Conservation (phyloP, 2,329 filamentous ascomycete species). For the Stagonosporopsis rhizophila region DNA sequence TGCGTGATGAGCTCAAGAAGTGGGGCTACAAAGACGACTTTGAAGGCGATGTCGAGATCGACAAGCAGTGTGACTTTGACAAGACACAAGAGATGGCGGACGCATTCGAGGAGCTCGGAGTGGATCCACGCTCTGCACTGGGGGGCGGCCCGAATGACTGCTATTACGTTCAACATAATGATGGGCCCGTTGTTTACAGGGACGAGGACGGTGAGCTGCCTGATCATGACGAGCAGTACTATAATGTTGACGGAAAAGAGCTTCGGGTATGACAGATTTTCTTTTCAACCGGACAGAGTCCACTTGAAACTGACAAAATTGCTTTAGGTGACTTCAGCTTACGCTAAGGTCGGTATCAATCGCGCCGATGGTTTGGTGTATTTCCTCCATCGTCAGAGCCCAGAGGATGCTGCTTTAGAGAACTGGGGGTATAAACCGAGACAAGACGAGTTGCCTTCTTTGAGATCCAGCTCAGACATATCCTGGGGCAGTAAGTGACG, state of each 20-base stretch:
- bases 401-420: neutral
- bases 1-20: slow-evolving; percentile 15
- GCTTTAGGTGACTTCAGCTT: slow-evolving; percentile 13
- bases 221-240: slow-evolving; percentile 9
- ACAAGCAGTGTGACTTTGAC: slow-evolving; percentile 15
- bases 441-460: slow-evolving; percentile 5
- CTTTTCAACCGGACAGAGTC: neutral
- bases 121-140: slow-evolving; percentile 5
- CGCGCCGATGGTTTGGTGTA: slow-evolving; percentile 17
- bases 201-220: slow-evolving; percentile 12
- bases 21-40: slow-evolving; percentile 20
- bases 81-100: slow-evolving; percentile 6
- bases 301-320: neutral
- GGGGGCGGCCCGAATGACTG: slow-evolving; percentile 20
- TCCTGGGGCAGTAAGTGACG: slow-evolving; percentile 16
- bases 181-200: slow-evolving; percentile 5
- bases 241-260: slow-evolving; percentile 7
- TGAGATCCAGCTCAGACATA: slow-evolving; percentile 22
- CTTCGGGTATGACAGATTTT: slow-evolving; percentile 7
- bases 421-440: neutral
- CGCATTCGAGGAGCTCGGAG: slow-evolving; percentile 13
- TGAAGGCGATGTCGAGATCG: neutral
- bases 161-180: slow-evolving; percentile 14
- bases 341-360: slow-evolving; percentile 16
- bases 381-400: slow-evolving; percentile 17